phyloP scores from a whole-genome alignment of 805 yeast genomes.

The Isabelozyma heimii region DNA sequence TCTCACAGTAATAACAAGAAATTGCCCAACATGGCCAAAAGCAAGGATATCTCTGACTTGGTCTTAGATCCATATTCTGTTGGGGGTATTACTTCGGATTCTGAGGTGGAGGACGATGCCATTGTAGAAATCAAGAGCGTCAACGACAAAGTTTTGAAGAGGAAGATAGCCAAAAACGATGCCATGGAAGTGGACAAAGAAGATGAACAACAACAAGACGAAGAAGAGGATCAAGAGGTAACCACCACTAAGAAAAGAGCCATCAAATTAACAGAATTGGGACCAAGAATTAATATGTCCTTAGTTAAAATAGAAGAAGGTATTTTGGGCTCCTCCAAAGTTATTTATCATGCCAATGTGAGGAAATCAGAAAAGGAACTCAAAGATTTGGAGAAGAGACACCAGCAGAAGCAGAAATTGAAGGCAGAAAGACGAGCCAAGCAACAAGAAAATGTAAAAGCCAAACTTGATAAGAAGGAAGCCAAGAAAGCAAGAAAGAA shows the following conservation, averaged over 20 bases:
- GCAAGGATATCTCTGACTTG: slow-evolving; percentile 77
- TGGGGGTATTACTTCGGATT: slow-evolving; percentile 81
- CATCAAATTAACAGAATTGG: slow-evolving; percentile 86
- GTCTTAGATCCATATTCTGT: slow-evolving; percentile 80
- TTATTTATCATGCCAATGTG: slow-evolving; percentile 74
- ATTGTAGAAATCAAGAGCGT: slow-evolving; percentile 57
- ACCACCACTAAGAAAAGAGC: slow-evolving; percentile 65
- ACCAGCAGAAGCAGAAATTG: slow-evolving; percentile 56
- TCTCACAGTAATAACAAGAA: slow-evolving; percentile 56
- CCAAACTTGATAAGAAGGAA: slow-evolving; percentile 69
- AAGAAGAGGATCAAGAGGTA: slow-evolving; percentile 10
- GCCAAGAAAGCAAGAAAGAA: slow-evolving; percentile 69
- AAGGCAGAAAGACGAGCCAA: slow-evolving; percentile 71
- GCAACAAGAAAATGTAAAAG: slow-evolving; percentile 76
- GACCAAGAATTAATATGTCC: slow-evolving; percentile 80
- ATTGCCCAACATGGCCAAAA: slow-evolving; percentile 67
- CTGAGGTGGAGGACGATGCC: slow-evolving; percentile 91
- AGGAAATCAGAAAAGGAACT: slow-evolving; percentile 63
- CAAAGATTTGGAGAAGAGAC: slow-evolving; percentile 61
- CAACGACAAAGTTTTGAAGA: slow-evolving; percentile 15
- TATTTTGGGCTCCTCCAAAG: slow-evolving; percentile 77
- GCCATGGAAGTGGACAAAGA: slow-evolving; percentile 12
- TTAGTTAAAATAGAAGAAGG: slow-evolving; percentile 91
- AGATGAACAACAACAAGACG: slow-evolving; percentile 9
- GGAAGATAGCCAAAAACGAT: slow-evolving; percentile 16